phyloP scores from a whole-genome alignment of 208 protist genomes.

The Crithidia expoeki region DNA sequence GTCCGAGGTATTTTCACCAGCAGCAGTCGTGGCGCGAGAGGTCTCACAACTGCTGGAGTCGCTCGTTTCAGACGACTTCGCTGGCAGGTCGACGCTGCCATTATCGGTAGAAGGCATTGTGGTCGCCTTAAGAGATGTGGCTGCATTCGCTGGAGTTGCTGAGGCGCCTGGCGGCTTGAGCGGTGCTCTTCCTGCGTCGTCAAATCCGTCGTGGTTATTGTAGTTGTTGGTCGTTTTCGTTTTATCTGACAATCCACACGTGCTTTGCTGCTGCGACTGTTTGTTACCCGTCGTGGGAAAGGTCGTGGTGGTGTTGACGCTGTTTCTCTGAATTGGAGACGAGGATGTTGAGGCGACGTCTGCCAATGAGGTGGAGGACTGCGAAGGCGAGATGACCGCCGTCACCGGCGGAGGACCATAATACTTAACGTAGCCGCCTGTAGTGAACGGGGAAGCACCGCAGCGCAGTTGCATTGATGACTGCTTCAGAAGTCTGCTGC shows the following conservation, averaged over 20 bases:
- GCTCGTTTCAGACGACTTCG: background rate
- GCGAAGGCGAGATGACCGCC: conserved; percentile 6
- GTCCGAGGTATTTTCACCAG: no score
- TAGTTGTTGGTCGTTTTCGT: background rate
- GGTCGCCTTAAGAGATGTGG: background rate
- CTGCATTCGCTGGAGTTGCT: background rate
- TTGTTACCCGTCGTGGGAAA: background rate
- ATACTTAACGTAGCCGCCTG: conserved; percentile 3
- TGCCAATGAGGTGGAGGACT: background rate
- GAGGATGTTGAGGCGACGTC: background rate
- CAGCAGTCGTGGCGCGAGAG: background rate
- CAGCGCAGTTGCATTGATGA: no score
- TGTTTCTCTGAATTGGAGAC: background rate
- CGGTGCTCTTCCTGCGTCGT: background rate
- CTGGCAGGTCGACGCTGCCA: background rate
- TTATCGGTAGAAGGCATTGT: background rate
- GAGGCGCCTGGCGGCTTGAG: background rate
- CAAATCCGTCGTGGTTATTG: background rate
- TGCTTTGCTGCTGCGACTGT: no score
- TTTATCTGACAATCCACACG: no score
- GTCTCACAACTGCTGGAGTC: background rate
- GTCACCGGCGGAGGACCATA: conserved; percentile 4
- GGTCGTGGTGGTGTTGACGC: background rate
- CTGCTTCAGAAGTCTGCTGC: no score
- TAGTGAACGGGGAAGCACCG: background rate